Conservation (phyloP, 495 filamentous ascomycete genomes). For the Aspergillus indologenus region DNA sequence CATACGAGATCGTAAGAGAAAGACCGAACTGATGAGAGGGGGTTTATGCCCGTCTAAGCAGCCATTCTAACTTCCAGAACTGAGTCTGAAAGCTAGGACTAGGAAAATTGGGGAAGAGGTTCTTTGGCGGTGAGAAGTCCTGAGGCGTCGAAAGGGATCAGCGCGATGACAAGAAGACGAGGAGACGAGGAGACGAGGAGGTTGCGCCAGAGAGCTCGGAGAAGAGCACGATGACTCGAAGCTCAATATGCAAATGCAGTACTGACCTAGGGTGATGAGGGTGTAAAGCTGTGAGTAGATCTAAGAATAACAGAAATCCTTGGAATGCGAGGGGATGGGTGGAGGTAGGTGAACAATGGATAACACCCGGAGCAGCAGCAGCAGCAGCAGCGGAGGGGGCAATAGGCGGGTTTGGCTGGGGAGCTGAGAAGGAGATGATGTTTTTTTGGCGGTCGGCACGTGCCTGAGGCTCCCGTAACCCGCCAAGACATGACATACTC, state of each 20-base stretch:
- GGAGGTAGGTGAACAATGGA: not conserved
- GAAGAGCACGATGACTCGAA: not conserved
- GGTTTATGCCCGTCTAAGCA: conserved; percentile 30
- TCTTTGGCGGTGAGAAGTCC: conserved; percentile 8
- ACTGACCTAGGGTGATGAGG: not conserved
- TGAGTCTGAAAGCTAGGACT: conserved; percentile 2
- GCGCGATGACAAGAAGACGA: conserved; percentile 9
- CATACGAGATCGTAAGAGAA: conserved; percentile 35
- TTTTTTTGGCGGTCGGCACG: conserved; percentile 26
- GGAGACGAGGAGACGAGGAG: not conserved
- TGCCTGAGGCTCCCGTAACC: conserved; percentile 6
- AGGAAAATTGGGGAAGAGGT: not conserved
- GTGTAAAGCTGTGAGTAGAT: not conserved
- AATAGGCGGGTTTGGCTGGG: conserved; percentile 6
- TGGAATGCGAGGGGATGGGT: not conserved
- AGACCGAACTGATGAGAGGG: conserved; percentile 19
- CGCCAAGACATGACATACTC: conserved; percentile 13
- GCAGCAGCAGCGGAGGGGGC: conserved; percentile 9
- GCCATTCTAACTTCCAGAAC: conserved; percentile 33
- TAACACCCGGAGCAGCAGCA: too few relatives aligned
- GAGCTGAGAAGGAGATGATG: conserved; percentile 27
- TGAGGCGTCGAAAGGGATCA: conserved; percentile 11
- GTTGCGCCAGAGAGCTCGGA: conserved; percentile 2
- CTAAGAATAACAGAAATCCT: not conserved
- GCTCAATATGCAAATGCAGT: not conserved